phyloP scores from a whole-genome alignment of 345 rosid species.

The Raphanus raphanistrum region DNA sequence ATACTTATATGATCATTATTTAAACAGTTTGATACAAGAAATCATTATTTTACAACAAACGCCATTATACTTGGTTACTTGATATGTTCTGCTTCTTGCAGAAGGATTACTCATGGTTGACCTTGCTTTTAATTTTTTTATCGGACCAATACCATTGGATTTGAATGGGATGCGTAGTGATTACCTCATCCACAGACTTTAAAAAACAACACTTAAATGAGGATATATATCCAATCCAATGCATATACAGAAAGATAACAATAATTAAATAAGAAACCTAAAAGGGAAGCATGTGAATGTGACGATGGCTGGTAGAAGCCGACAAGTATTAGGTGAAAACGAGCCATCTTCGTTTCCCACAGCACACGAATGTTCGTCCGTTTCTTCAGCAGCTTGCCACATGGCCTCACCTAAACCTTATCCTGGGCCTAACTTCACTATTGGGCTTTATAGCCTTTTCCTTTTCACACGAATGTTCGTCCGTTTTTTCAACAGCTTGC shows the following conservation, averaged over 20 bases:
- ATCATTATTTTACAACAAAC: background rate
- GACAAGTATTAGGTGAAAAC: conserved; percentile 39
- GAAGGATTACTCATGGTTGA: conserved; percentile 28
- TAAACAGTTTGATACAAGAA: background rate
- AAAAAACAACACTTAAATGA: background rate
- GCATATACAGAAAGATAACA: background rate
- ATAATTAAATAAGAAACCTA: background rate
- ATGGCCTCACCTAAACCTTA: background rate
- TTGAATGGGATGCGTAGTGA: conserved; percentile 27
- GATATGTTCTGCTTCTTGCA: background rate
- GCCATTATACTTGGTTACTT: background rate
- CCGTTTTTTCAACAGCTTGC: conserved; percentile 16
- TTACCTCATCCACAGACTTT: conserved; percentile 35
- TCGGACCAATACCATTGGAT: conserved; percentile 23
- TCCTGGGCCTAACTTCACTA: background rate
- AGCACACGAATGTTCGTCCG: conserved; percentile 39
- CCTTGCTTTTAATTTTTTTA: background rate
- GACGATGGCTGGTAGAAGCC: conserved; percentile 34
- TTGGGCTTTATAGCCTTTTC: conserved; percentile 15
- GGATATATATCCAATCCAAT: background rate
- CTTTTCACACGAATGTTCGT: conserved; percentile 37
- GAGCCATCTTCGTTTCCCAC: conserved; percentile 34
- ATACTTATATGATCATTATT: background rate
- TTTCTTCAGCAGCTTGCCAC: conserved; percentile 22
- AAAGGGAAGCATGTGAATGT: conserved; percentile 41